Conservation (phyloP, 164 flowering plant species). For the Pachysandra terminalis region DNA sequence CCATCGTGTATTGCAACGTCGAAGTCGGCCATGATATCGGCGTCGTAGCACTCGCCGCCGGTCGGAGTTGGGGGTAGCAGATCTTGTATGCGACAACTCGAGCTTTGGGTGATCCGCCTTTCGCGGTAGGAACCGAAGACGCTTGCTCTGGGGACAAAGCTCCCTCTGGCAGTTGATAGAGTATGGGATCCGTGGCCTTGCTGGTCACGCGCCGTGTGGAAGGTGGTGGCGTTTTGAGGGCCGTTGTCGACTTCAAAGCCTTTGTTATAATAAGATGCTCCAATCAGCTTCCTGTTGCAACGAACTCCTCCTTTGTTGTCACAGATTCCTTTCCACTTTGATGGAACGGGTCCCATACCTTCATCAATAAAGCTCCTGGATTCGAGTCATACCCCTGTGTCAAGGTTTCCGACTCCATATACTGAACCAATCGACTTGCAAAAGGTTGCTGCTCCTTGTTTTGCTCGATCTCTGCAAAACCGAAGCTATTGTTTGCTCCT, state of each 20-base stretch:
- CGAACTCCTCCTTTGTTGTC: no score
- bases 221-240: neutral
- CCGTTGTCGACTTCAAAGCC: slow-evolving; percentile 15
- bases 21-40: no score
- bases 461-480: no score
- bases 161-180: slow-evolving; percentile 45
- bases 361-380: slow-evolving; percentile 61
- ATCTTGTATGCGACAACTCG: slow-evolving; percentile 49
- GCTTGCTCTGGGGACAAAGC: slow-evolving; percentile 32
- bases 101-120: slow-evolving; percentile 48
- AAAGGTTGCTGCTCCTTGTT: no score
- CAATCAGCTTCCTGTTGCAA: no score
- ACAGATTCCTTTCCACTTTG: no score
- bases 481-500: no score
- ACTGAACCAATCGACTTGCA: no score
- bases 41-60: slow-evolving; percentile 26
- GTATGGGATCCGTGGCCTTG: slow-evolving; percentile 55
- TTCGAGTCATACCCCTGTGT: slow-evolving; percentile 84
- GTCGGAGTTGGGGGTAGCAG: slow-evolving; percentile 30
- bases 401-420: no score
- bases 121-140: slow-evolving; percentile 31
- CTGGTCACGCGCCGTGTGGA: slow-evolving; percentile 29
- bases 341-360: slow-evolving; percentile 55
- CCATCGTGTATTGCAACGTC: slow-evolving; percentile 49
- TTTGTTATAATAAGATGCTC: no score